Evolutionary conservation across 805 yeast species (phyloP).

Genomic region (Jamesozyma lodderae): DNA sequence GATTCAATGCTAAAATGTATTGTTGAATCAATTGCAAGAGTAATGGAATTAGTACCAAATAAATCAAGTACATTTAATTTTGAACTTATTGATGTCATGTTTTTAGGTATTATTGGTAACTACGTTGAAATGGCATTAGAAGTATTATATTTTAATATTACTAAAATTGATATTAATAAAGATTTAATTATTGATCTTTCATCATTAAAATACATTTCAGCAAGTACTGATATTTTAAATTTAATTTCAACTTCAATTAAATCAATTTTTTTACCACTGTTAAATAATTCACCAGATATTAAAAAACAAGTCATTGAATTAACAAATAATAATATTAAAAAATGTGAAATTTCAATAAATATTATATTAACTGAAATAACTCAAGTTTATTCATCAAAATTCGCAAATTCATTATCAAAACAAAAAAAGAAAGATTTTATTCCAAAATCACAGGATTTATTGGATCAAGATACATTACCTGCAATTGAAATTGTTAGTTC

Average conservation of each 20-base stretch:
- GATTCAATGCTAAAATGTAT: conserved; percentile 59
- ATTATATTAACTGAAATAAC: conserved; percentile 52
- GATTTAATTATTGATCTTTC: conserved; percentile 34
- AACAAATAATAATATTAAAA: conserved; percentile 50
- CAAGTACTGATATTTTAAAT: conserved; percentile 51
- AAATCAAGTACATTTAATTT: conserved; percentile 53
- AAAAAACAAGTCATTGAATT: conserved; percentile 51
- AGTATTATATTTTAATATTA: conserved; percentile 45
- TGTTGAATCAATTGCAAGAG: conserved; percentile 70
- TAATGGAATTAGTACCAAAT: conserved; percentile 61
- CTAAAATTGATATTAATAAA: conserved; percentile 28
- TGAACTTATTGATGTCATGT: conserved; percentile 56
- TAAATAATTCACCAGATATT: conserved; percentile 47
- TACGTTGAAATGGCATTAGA: conserved; percentile 73
- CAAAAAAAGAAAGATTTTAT: conserved; percentile 72
- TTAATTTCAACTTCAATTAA: conserved; percentile 65
- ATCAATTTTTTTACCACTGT: conserved; percentile 66
- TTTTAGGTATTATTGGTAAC: conserved; percentile 61
- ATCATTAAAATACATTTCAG: conserved; percentile 41
- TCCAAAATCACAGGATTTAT: conserved; percentile 35
- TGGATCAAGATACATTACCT: conserved; percentile 59
- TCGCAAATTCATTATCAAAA: conserved; percentile 43
- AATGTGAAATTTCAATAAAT: conserved; percentile 59
- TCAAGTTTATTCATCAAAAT: conserved; percentile 42
- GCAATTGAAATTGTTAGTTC: conserved; percentile 56